Base-by-base conservation (phyloP, 2,329 filamentous ascomycete species). In the Clarireedia homoeocarpa region DNA sequence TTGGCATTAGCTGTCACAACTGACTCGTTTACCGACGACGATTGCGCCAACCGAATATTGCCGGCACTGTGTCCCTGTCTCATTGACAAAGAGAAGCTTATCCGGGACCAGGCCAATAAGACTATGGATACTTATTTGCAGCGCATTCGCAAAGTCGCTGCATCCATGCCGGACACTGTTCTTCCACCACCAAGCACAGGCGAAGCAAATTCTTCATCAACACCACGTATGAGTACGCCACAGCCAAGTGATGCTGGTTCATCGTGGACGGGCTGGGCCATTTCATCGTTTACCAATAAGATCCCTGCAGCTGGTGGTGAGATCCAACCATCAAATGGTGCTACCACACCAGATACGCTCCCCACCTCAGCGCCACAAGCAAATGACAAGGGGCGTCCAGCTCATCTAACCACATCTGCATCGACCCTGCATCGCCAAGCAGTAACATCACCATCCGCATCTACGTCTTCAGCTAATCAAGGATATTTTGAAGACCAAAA, bases 261-360 rank as follows among this genome's bases (percentile, higher is more conserved):
- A 2, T 78, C 79, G 4, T 97, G 94, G 94, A 84, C 94, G 1
- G 94, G 94, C 12, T 99, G 94, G 94, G 94, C 94, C 1, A 96
- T 99, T 54, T 97, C 94, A 0, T 96, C 91, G 1, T 99, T 99
- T 69, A 97, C 94, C 2, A 97, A 97, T 72, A 96, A 96, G 66
- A 71, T 97, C 12, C 85, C 89, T 1, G 74, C 88, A 0, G 91
- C 90, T 0, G 87, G 87, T 7, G 94, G 94, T 17, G 88, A 96
- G 56, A 99, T 99, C 61, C 79, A 92, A 67, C 12, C 73, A 48
- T 71, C 69, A 30, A 72, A 76, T 53, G 77, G 78, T 58, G 69
- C 72, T 2, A 66, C 75, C 3, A 66, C 72, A 0, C 67, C 74
- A 12, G 72, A 78, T 20, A 72, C 72, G 14, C 74, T 75, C 24